Evolutionary conservation across 192 early-diverging fungal genomes (phyloP).

Genomic region (Coemansia sp.): DNA sequence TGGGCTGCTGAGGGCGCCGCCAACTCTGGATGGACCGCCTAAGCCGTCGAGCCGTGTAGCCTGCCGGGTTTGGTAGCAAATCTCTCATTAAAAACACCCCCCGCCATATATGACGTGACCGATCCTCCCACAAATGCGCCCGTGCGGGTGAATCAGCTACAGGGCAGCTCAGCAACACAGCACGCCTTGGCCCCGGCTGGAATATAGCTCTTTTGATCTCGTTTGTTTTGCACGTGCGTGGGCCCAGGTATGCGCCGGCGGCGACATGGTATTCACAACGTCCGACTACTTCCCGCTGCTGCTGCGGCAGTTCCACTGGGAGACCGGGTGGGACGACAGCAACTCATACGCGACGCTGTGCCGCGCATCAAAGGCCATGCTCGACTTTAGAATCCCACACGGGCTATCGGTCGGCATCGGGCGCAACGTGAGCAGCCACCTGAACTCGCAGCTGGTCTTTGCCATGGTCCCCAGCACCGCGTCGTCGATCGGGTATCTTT

Average conservation of each 20-base stretch:
- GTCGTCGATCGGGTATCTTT: slow-evolving; percentile 76
- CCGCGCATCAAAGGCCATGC: slow-evolving; percentile 58
- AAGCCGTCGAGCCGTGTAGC: no score
- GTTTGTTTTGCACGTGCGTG: not conserved
- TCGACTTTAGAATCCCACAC: slow-evolving; percentile 77
- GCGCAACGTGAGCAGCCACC: slow-evolving; percentile 58
- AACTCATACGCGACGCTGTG: slow-evolving; percentile 80
- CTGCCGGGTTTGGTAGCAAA: no score
- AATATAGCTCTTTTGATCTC: no score
- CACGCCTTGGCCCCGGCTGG: no score
- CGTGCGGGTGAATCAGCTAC: no score
- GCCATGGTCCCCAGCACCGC: slow-evolving; percentile 53
- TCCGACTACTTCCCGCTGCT: slow-evolving; percentile 78
- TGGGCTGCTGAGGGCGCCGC: slow-evolving; percentile 64
- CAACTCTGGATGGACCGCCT: slow-evolving; percentile 32
- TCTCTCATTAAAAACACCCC: no score
- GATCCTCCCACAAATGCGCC: no score
- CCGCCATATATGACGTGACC: no score
- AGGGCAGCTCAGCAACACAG: no score
- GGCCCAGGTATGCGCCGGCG: not conserved
- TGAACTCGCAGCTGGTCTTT: slow-evolving; percentile 65
- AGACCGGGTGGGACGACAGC: slow-evolving; percentile 72
- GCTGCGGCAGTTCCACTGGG: slow-evolving; percentile 68
- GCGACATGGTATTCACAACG: slow-evolving; percentile 30
- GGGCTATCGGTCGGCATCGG: slow-evolving; percentile 58